Base-by-base conservation (phyloP, 345 rosid species). In the Sisymbrium altissimum region DNA sequence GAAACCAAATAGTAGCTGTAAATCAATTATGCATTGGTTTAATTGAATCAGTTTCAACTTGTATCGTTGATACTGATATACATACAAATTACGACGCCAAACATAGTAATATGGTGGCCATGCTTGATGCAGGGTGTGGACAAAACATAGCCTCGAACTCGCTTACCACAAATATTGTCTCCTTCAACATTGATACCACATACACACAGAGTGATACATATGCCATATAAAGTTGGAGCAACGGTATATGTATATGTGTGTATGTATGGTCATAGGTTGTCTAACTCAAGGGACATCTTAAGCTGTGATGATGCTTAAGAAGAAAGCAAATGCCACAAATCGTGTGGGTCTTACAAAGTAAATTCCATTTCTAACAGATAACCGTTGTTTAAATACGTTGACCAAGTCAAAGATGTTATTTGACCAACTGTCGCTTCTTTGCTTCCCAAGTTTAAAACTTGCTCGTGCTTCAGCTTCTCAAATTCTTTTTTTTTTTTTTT, bases 371-470 rank as follows among this genome's bases (percentile, higher is more conserved):
- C 9, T 44, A 76, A 69, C 75, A 0, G 49, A 68, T 53, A 43
- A 61, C 74, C 70, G 74, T 52, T 61, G 55, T 38, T 17, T 7
- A 23, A 6, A 75, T 68, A 52, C 25, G 32, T 60, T 62, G 64
- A 41, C 79, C 33, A 68, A 68, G 64, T 76, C 74, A 69, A 76
- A 76, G 35, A 76, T 69, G 49, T 43, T 53, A 27, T 75, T 75
- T 75, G 79, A 75, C 79, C 74, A 75, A 68, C 69, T 66, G 78
- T 74, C 72, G 32, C 40, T 48, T 2, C 17, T 32, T 45, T 30
- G 1, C 66, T 3, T 55, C 6, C 6, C 45, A 40, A 18, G 12
- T 46, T 41, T 44, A 9, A 57, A 30, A 49, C 60, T 39, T 9
- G 13, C 44, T 72, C 40, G 49, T 71, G 69, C 41, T 17, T 50